Evolutionary conservation across 306 rosid genomes (phyloP), one percentile per base, ranked within the genome.

Genomic region (Cucurbita argyrosperma): DNA sequence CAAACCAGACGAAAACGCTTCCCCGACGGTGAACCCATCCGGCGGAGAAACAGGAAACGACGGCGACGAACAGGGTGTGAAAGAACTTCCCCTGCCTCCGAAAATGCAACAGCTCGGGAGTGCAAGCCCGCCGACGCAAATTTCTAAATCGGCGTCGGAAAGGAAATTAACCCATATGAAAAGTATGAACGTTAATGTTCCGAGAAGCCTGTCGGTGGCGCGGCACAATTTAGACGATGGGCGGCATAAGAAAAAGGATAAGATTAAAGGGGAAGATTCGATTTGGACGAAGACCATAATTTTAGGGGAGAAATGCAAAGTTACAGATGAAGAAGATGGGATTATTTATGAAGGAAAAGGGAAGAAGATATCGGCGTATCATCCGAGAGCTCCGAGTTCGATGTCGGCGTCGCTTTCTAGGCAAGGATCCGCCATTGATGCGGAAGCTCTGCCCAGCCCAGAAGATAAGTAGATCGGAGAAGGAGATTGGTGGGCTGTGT

Each of bases 271-370:
- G 15, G 96, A 92, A 51, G 96, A 92, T 5, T 82, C 90, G 2
- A 80, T 90, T 30, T 92, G 98, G 98, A 88, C 83, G 88, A 92
- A 90, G 76, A 84, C 96, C 0, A 92, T 92, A 59, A 92, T 92
- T 62, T 37, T 92, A 12, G 98, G 98, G 3, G 98, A 81, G 30
- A 92, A 88, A 78, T 90, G 96, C 55, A 81, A 43, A 68, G 87
- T 79, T 5, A 80, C 92, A 16, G 87, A 86, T 10, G 81, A 82
- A n/a, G 71, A 55, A 45, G 77, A 74, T 5, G 82, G 84, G 38
- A 81, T 83, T 0, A 83, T 93, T 5, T 84, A 77, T 59, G 87
- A 90, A 37, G 84, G 85, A 0, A 87, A 81, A 21, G 97, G 98
- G 0, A 89, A 85, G 76, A 90, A 21, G 70, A 85, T 93, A 2